phyloP scores from a whole-genome alignment of 2,329 filamentous ascomycete species.

The Apiospora pterosperma region DNA sequence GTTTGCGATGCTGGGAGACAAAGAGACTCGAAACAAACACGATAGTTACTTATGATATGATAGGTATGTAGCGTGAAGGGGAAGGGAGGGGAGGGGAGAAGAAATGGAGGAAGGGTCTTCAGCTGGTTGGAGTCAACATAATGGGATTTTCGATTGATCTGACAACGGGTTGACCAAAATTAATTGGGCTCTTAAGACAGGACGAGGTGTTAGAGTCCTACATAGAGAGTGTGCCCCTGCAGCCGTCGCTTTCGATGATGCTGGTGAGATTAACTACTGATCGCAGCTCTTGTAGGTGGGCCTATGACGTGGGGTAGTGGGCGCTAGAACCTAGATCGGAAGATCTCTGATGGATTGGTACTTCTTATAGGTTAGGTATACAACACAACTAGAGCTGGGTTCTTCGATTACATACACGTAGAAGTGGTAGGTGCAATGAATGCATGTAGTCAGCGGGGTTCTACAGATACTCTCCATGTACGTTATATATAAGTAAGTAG shows the following conservation, averaged over 20 bases:
- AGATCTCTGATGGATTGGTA: neutral
- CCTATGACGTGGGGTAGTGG: neutral
- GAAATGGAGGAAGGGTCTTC: neutral
- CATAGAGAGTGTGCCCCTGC: neutral
- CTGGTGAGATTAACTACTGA: neutral
- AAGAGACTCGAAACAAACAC: neutral
- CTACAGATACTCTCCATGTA: neutral
- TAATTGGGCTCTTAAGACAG: neutral
- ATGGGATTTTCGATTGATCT: neutral
- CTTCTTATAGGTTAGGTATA: too few relatives aligned
- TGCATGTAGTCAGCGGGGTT: too few relatives aligned
- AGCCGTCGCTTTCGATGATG: neutral
- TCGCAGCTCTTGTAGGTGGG: neutral
- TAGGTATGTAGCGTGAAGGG: neutral
- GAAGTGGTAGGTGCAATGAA: too few relatives aligned
- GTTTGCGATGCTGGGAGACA: neutral
- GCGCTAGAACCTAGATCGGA: neutral
- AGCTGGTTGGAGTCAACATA: neutral
- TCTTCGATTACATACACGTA: too few relatives aligned
- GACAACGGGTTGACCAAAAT: neutral
- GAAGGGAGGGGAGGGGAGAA: neutral
- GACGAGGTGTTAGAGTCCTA: too few relatives aligned
- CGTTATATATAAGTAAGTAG: too few relatives aligned
- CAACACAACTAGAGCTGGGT: too few relatives aligned
- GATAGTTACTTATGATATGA: neutral